Evolutionary conservation across 1,284 basidiomycete genomes (phyloP).

Genomic region (Ceratobasidium sp.): DNA sequence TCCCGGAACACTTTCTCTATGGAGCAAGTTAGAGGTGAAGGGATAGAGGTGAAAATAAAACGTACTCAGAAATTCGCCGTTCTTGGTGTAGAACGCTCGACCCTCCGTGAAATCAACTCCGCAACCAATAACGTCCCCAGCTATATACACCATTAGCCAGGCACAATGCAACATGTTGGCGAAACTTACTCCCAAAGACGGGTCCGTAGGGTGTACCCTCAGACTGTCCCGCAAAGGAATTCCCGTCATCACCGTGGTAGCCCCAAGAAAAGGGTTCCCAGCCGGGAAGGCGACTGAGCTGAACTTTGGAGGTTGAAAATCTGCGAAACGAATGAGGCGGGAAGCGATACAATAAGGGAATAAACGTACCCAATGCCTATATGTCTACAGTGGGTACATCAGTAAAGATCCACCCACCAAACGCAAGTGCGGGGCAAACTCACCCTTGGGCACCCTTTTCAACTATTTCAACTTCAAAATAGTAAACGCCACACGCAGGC

Average conservation of each 20-base stretch:
- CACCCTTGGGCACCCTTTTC: conserved; percentile 84
- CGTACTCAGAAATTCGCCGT: conserved; percentile 81
- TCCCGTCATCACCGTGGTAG: conserved; percentile 94
- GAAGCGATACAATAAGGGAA: conserved; percentile 1
- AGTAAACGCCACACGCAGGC: conserved; percentile 86
- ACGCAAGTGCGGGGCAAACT: conserved; percentile 52
- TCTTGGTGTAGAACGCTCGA: conserved; percentile 90
- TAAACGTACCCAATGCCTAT: conserved; percentile 76
- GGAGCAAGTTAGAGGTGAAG: conserved; percentile 18
- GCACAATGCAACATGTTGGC: conserved; percentile 12
- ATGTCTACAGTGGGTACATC: conserved; percentile 62
- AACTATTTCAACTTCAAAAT: conserved; percentile 87
- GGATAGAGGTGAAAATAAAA: neutral
- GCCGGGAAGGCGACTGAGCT: conserved; percentile 82
- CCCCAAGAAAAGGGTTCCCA: conserved; percentile 94
- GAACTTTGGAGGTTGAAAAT: conserved; percentile 66
- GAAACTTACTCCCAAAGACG: conserved; percentile 74
- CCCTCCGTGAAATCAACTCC: conserved; percentile 87
- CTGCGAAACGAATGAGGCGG: conserved; percentile 51
- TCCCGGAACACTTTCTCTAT: conserved; percentile 75
- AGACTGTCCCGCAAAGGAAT: conserved; percentile 78
- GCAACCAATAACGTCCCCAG: conserved; percentile 87
- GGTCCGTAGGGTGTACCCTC: conserved; percentile 80
- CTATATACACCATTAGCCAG: conserved; percentile 58
- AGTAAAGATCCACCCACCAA: neutral